phyloP scores from a whole-genome alignment of 139 green algal genomes.

The Monoraphidium neglectum region DNA sequence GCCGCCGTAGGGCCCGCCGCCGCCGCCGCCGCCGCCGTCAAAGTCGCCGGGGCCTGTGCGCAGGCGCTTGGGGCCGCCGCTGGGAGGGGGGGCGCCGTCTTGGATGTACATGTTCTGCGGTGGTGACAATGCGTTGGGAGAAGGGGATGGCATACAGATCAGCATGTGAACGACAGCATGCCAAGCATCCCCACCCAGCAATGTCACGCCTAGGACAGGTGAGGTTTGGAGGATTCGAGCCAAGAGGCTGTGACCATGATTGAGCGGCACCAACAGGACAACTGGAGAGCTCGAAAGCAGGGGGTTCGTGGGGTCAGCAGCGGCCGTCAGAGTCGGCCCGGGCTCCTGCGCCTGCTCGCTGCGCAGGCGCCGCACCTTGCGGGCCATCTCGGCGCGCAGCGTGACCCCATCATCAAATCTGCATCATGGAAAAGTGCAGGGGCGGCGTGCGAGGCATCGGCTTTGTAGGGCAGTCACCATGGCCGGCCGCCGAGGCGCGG shows the following conservation, averaged over 20 bases:
- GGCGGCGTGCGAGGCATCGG: slow-evolving; percentile 1
- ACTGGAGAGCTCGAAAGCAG: too few species aligned
- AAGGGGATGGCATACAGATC: too few species aligned
- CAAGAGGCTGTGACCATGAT: too few species aligned
- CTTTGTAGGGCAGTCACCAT: not conserved
- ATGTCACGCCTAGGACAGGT: too few species aligned
- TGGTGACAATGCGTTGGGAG: too few species aligned
- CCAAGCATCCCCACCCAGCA: too few species aligned
- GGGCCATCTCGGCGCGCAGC: slow-evolving; percentile 87
- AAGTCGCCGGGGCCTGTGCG: slow-evolving; percentile 5
- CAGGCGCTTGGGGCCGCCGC: slow-evolving; percentile 12
- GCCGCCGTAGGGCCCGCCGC: not conserved
- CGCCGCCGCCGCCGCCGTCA: not conserved
- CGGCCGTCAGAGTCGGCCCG: too few species aligned
- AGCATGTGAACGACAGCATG: too few species aligned
- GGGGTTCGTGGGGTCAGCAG: too few species aligned
- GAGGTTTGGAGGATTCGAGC: too few species aligned
- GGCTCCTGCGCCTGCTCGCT: not conserved
- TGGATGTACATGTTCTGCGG: slow-evolving; percentile 81
- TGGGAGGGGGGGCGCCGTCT: slow-evolving; percentile 29
- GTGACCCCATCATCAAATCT: slow-evolving; percentile 73
- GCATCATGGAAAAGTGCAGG: slow-evolving; percentile 9
- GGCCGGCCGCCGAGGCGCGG: not conserved
- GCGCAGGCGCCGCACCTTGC: slow-evolving; percentile 52
- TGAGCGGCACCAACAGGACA: too few species aligned